Evolutionary conservation across 2,329 filamentous ascomycete genomes (phyloP).

Genomic region (Microcera coccophila): DNA sequence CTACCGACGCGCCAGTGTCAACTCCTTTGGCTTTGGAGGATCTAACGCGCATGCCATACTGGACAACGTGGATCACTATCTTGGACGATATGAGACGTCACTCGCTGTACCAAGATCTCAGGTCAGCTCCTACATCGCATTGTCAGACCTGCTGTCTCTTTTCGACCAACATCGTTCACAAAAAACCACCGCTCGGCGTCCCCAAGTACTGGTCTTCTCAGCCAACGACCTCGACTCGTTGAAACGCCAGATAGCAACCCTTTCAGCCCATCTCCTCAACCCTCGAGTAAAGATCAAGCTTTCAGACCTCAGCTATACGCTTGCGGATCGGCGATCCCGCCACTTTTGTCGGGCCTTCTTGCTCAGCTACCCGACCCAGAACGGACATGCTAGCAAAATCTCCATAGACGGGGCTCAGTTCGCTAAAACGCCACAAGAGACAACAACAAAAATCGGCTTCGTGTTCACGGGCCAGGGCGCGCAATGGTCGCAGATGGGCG

Average conservation of each 20-base stretch:
- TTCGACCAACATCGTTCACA: not conserved
- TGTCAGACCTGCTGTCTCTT: not conserved
- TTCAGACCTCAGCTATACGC: constrained; percentile 27
- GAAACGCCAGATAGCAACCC: constrained; percentile 4
- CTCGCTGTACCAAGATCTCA: not conserved
- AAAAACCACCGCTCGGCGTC: not conserved
- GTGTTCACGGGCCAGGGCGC: constrained; percentile 38
- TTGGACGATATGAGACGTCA: not conserved
- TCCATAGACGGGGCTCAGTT: constrained; percentile 4
- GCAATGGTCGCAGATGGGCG: constrained; percentile 35
- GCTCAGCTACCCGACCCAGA: constrained; percentile 7
- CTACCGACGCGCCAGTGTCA: constrained; percentile 29
- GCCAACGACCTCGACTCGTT: constrained; percentile 14
- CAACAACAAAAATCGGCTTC: constrained; percentile 16
- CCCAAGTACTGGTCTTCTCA: constrained; percentile 12
- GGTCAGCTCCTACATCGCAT: constrained; percentile 1
- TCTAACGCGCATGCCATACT: constrained; percentile 41
- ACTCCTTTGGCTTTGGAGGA: constrained; percentile 43
- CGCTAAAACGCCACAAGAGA: constrained; percentile 3
- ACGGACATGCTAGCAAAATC: constrained; percentile 3
- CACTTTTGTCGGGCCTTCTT: constrained; percentile 22
- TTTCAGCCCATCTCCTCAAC: constrained; percentile 23
- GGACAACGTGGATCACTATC: constrained; percentile 12
- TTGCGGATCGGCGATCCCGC: constrained; percentile 20
- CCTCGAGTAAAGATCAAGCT: constrained; percentile 20